A percentile compares a stretch with the other conserved stretches of the same genome.
Evolutionary conservation across 768 basidiomycete species (phyloP).

Genomic region (Pilatotrama ljubarskyi): DNA sequence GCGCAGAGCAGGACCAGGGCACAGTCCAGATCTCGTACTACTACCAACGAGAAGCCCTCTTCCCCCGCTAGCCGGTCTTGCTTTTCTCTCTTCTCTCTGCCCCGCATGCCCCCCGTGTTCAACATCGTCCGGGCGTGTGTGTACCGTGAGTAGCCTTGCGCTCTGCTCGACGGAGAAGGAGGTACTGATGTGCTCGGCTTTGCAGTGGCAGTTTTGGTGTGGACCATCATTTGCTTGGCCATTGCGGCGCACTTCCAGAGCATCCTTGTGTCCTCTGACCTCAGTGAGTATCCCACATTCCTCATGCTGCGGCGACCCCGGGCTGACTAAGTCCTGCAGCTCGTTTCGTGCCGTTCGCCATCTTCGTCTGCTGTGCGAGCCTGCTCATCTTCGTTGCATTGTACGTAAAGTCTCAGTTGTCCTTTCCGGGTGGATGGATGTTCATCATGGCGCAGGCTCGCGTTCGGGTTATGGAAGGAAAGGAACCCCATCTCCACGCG

Average conservation of each 20-base stretch:
- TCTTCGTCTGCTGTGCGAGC: constrained; percentile 76
- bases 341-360: constrained; percentile 83
- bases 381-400: constrained; percentile 66
- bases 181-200: constrained; percentile 8
- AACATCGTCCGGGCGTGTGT: constrained; percentile 65
- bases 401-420: constrained; percentile 41
- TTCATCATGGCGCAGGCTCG: constrained; percentile 46
- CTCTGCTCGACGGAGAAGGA: neutral
- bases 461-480: constrained; percentile 60
- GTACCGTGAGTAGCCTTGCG: constrained; percentile 52
- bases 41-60: constrained; percentile 17
- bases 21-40: constrained; percentile 27
- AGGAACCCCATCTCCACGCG: constrained; percentile 80
- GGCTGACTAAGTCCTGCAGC: constrained; percentile 43
- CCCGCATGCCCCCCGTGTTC: constrained; percentile 70
- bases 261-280: constrained; percentile 71
- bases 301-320: neutral
- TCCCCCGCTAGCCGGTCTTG: constrained; percentile 29
- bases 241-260: constrained; percentile 79
- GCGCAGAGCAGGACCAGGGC: constrained; percentile 19
- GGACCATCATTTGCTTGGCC: constrained; percentile 77
- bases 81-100: constrained; percentile 20
- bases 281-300: constrained; percentile 54
- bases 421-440: neutral
- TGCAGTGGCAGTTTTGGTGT: constrained; percentile 64